Percentiles rank a stretch among this genome's conserved stretches.
These are phyloP conservation scores for Magnusiomyces suaveolens DNA, from an alignment of 1,139 yeast genomes.

Conservation along the genomic window DNA sequence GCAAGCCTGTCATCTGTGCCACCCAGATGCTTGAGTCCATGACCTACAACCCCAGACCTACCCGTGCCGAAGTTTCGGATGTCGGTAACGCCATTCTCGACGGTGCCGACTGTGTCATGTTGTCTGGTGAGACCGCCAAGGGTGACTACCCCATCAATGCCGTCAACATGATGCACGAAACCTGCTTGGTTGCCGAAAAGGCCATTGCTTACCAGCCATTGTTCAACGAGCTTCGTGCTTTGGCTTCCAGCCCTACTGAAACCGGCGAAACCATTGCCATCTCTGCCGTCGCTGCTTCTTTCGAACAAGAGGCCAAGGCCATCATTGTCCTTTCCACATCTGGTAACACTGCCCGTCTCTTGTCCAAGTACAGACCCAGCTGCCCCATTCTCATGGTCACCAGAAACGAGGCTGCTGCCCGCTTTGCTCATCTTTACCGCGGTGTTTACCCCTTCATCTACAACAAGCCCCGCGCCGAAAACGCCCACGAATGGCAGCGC, in stretches of 20 bases:
- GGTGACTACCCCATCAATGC: conserved; percentile 98
- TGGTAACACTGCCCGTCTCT: conserved; percentile 91
- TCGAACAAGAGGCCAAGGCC: conserved; percentile 95
- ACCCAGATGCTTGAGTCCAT: conserved; percentile 99
- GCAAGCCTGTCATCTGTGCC: conserved; percentile 99
- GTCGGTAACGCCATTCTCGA: conserved; percentile 98
- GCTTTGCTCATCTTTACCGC: conserved; percentile 92
- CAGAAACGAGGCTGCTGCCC: conserved; percentile 85
- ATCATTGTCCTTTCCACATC: conserved; percentile 91
- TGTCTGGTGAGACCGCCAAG: conserved; percentile 99
- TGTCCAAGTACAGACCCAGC: conserved; percentile 94
- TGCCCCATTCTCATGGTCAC: conserved; percentile 98
- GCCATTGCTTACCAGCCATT: conserved; percentile 84
- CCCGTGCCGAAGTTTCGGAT: conserved; percentile 99
- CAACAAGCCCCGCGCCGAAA: conserved; percentile 49
- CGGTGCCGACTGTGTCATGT: conserved; percentile 99
- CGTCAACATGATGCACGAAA: conserved; percentile 97
- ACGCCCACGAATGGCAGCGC: conserved; percentile 69
- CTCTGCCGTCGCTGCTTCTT: conserved; percentile 92
- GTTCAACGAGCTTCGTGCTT: conserved; percentile 80
- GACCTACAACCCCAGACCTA: conserved; percentile 99
- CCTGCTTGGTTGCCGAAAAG: conserved; percentile 92
- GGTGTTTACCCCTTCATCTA: conserved; percentile 97
- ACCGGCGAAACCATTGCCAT: conserved; percentile 96
- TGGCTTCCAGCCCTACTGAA: conserved; percentile 81